These are phyloP conservation scores for Aspergillus funiculosus DNA, from an alignment of 495 filamentous ascomycete species.

Conservation along the genomic window DNA sequence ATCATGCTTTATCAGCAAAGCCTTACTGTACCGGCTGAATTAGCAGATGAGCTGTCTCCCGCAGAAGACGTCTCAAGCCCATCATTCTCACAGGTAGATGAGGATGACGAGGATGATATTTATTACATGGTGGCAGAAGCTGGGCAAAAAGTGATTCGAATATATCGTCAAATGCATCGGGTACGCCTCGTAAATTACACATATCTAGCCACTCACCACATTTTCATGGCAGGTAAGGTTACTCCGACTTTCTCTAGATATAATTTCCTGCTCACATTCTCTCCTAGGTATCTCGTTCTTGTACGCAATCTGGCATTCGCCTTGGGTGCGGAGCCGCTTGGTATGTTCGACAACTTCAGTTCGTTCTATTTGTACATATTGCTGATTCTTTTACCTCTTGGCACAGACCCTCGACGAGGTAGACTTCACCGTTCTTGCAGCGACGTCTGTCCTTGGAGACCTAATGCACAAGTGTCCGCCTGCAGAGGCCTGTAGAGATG, in stretches of 20 bases:
- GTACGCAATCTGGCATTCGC: slow-evolving; percentile 96
- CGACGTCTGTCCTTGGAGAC: slow-evolving; percentile 77
- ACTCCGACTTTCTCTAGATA: background rate
- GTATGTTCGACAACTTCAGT: slow-evolving; percentile 45
- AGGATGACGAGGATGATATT: slow-evolving; percentile 85
- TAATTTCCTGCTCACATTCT: slow-evolving; percentile 11
- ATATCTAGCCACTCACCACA: slow-evolving; percentile 91
- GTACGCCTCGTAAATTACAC: slow-evolving; percentile 91
- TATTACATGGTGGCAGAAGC: slow-evolving; percentile 93
- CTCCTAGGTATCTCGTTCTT: slow-evolving; percentile 84
- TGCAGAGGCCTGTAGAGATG: slow-evolving; percentile 81
- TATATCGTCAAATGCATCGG: slow-evolving; percentile 86
- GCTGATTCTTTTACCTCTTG: slow-evolving; percentile 12
- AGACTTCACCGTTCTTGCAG: slow-evolving; percentile 92
- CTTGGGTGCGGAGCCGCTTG: slow-evolving; percentile 73
- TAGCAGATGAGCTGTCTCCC: slow-evolving; percentile 71
- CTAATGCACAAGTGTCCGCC: slow-evolving; percentile 74
- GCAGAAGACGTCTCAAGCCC: slow-evolving; percentile 63
- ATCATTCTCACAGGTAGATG: slow-evolving; percentile 49
- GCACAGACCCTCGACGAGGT: slow-evolving; percentile 95
- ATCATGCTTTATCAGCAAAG: slow-evolving; percentile 95
- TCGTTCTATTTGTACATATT: background rate
- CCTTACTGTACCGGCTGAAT: slow-evolving; percentile 74
- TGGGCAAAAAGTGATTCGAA: slow-evolving; percentile 81
- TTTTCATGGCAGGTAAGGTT: slow-evolving; percentile 83